phyloP scores from a whole-genome alignment of 1,139 yeast species.

The Spencermartinsiella ligniputridi region DNA sequence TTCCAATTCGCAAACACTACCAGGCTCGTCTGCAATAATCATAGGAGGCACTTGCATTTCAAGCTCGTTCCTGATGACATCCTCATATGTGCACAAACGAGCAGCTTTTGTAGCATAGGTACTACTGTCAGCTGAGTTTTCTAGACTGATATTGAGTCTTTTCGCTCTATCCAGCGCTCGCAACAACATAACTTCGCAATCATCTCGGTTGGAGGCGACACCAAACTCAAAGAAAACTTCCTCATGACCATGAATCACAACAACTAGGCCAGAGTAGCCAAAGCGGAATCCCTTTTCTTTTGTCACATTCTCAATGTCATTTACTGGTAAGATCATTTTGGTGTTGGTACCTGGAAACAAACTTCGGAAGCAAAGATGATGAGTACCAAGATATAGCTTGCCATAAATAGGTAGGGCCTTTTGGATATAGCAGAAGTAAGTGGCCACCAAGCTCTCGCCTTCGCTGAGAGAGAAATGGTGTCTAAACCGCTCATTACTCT shows the following conservation, averaged over 20 bases:
- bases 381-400: constrained; percentile 65
- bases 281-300: constrained; percentile 63
- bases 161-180: constrained; percentile 45
- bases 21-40: constrained; percentile 22
- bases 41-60: constrained; percentile 27
- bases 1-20: constrained; percentile 2
- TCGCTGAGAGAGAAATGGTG: constrained; percentile 60
- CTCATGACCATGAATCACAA: constrained; percentile 69
- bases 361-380: constrained; percentile 71
- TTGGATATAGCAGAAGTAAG: constrained; percentile 68
- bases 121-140: constrained; percentile 7
- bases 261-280: constrained; percentile 63
- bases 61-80: constrained; percentile 20
- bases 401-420: constrained; percentile 78
- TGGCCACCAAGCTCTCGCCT: constrained; percentile 52
- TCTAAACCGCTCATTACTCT: constrained; percentile 52
- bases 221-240: constrained; percentile 75
- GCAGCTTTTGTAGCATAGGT: constrained; percentile 24
- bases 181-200: constrained; percentile 55
- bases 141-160: constrained; percentile 16
- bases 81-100: constrained; percentile 31
- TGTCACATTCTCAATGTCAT: constrained; percentile 63
- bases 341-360: constrained; percentile 74
- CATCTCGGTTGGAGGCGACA: constrained; percentile 62
- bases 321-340: constrained; percentile 76